A percentile compares a stretch with the other conserved stretches of the same genome.
Evolutionary conservation across 345 rosid species (phyloP).

Genomic region (Euphorbia pulcherrima): DNA sequence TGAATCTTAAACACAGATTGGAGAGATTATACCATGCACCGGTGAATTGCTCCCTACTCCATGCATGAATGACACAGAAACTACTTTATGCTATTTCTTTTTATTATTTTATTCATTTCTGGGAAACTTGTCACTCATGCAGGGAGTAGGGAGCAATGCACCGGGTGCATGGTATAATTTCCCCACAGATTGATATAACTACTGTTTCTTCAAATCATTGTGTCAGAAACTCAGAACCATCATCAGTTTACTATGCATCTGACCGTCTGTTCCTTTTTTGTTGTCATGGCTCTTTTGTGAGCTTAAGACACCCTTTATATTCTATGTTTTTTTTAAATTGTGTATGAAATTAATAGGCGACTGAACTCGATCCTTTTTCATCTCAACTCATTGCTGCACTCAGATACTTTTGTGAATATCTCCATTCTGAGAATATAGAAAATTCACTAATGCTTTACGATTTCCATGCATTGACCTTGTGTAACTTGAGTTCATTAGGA

Average conservation of each 20-base stretch:
- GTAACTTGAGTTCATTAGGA: neutral
- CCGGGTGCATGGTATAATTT: no score
- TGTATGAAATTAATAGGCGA: neutral
- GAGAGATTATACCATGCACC: no score
- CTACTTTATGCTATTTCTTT: no score
- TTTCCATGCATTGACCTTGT: neutral
- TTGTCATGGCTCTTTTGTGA: neutral
- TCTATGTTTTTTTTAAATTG: neutral
- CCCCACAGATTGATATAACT: neutral
- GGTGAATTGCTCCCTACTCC: no score
- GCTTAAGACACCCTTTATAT: neutral
- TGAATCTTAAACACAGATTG: neutral
- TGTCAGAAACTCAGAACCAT: neutral
- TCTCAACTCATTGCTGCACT: neutral
- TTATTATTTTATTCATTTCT: no score
- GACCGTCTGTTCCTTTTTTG: neutral
- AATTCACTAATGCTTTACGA: neutral
- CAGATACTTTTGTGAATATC: neutral
- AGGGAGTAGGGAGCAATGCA: no score
- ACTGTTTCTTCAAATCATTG: neutral
- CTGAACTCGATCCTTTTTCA: neutral
- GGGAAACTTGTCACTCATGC: no score
- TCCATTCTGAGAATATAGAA: neutral
- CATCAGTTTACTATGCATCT: neutral
- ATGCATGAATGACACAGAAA: no score